Base-by-base conservation (phyloP, 495 filamentous ascomycete genomes). In the Penicillium paradoxum region DNA sequence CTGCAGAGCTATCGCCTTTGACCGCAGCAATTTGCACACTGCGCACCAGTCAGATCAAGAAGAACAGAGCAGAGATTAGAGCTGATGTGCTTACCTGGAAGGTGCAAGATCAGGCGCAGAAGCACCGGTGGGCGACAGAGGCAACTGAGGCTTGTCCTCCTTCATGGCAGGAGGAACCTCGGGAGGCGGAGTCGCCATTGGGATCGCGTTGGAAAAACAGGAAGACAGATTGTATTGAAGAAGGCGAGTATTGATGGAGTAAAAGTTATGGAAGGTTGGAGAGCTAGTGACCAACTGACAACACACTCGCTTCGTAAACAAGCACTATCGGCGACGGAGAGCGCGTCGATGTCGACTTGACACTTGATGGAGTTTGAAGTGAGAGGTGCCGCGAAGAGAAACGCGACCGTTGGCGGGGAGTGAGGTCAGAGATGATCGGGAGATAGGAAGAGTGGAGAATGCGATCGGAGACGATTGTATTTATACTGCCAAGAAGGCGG, bases 101-200 rank as follows among this genome's bases (percentile, higher is more conserved):
- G 54, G 58, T 43, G 51, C 63, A 33, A 65, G 39, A 21, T 68
- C 67, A 34, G 58, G 58, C n/a, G 66, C 64, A 18, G 73, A 58
- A 18, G 60, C 55, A 45, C 68, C 72, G 55, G 66, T 71, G 22
- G 73, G 70, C 48, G 71, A 70, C 21, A 70, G 73, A 45, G 70
- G 71, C 48, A 73, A 54, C 66, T 73, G 71, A 64, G 69, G 71
- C 69, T 77, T 75, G 49, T 73, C 73, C 64, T 73, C 71, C 65
- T 75, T 77, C 37, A 69, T 45, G 29, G 59, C 46, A 54, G 68
- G 60, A 54, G 66, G 41, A 40, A 64, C 71, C 70, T 77, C 74
- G 27, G 74, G 72, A 67, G 74, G 74, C 66, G 74, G 74, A 46
- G 74, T 77, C 62, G 74, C 74, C 74, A 77, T 77, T 62, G 57